Evolutionary conservation across 2,329 filamentous ascomycete species (phyloP).

Genomic region (Chaetomiaceae sp.): DNA sequence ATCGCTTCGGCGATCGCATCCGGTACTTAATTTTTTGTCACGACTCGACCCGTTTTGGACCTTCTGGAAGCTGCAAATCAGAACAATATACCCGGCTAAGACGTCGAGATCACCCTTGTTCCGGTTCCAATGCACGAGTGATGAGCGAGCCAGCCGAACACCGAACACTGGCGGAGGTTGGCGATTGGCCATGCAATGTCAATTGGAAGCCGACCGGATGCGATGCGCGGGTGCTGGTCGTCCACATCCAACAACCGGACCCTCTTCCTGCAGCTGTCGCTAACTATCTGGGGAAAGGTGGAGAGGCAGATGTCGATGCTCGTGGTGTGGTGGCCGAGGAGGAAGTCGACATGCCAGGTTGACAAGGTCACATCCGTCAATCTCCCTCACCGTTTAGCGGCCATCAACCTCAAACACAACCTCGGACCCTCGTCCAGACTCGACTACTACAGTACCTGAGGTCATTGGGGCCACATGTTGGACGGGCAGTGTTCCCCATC

Average conservation of each 20-base stretch:
- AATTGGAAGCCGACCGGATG: too few species aligned
- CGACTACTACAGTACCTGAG: too few species aligned
- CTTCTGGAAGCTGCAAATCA: conserved; percentile 7
- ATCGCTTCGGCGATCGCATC: too few species aligned
- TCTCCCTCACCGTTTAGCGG: conserved; percentile 9
- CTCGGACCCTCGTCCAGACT: neutral
- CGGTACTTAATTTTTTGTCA: neutral
- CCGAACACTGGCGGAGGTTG: neutral
- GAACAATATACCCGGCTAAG: conserved; percentile 16
- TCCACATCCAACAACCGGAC: too few species aligned
- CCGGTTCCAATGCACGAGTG: conserved; percentile 7
- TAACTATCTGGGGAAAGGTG: too few species aligned
- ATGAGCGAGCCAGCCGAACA: too few species aligned
- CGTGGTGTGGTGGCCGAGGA: too few species aligned
- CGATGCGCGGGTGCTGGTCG: too few species aligned
- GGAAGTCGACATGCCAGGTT: too few species aligned
- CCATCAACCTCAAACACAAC: conserved; percentile 21
- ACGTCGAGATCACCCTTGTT: conserved; percentile 7
- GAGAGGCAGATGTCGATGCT: too few species aligned
- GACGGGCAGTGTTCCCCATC: neutral
- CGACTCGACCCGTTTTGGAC: neutral
- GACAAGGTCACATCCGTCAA: neutral
- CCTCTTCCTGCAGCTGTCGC: too few species aligned
- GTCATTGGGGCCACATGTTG: neutral
- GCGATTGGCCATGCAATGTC: too few species aligned